Evolutionary conservation across 1,284 basidiomycete species (phyloP).

Genomic region (Stygiomarasmius scandens): DNA sequence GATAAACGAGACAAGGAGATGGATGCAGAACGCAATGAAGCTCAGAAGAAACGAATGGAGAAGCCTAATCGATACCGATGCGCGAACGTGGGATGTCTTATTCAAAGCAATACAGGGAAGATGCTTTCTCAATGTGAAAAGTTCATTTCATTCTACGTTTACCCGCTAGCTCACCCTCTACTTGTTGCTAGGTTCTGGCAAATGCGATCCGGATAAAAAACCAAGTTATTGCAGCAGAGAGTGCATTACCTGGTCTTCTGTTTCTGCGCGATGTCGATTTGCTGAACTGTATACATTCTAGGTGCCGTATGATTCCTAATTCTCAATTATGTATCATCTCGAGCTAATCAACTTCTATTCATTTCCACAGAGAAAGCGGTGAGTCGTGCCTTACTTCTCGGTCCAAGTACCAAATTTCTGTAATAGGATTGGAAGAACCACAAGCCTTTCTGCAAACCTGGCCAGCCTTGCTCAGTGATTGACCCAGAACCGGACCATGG

Average conservation of each 20-base stretch:
- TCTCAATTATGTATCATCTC: constrained; percentile 1
- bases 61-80: constrained; percentile 33
- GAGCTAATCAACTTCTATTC: background rate
- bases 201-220: constrained; percentile 36
- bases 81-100: constrained; percentile 29
- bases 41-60: constrained; percentile 28
- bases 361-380: constrained; percentile 13
- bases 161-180: too few species aligned
- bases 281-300: too few species aligned
- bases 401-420: background rate
- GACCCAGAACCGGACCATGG: constrained; percentile 19
- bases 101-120: constrained; percentile 30
- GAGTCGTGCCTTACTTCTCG: background rate
- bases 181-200: constrained; percentile 35
- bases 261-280: too few species aligned
- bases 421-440: constrained; percentile 33
- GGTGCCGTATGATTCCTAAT: too few species aligned
- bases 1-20: constrained; percentile 23
- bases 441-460: constrained; percentile 29
- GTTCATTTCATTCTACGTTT: background rate
- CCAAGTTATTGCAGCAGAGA: constrained; percentile 36
- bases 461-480: constrained; percentile 34
- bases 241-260: constrained; percentile 20
- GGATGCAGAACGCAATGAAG: constrained; percentile 21
- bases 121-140: constrained; percentile 28